These are phyloP conservation scores for Syzygium jambos DNA, from an alignment of 345 rosid species.

Conservation along the genomic window DNA sequence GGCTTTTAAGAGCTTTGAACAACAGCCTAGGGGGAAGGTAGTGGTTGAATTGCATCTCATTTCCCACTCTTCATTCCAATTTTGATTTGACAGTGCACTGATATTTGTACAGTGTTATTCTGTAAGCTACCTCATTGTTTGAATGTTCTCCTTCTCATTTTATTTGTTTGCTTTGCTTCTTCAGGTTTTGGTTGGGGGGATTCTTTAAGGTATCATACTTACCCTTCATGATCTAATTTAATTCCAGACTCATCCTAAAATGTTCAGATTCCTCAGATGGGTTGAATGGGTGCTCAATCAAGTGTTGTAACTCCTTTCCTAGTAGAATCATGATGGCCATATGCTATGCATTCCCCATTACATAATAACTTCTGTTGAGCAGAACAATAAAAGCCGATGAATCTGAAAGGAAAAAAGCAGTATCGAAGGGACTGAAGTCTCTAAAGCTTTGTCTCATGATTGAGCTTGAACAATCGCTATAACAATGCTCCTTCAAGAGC, in stretches of 20 bases:
- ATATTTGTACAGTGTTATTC: neutral
- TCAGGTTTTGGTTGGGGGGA: conserved; percentile 91
- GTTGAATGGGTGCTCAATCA: neutral
- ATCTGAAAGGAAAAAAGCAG: neutral
- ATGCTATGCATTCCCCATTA: neutral
- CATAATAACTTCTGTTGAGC: neutral
- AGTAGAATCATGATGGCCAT: neutral
- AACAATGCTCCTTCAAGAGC: neutral
- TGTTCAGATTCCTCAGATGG: neutral
- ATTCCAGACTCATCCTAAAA: neutral
- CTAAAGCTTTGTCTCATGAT: neutral
- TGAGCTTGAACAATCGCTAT: neutral
- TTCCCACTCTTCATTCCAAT: neutral
- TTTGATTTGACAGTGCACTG: neutral
- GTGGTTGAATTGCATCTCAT: neutral
- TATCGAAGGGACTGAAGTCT: neutral
- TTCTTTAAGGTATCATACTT: conserved; percentile 56
- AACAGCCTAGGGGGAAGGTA: conserved; percentile 84
- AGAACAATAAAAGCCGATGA: neutral
- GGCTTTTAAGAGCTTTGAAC: conserved; percentile 86
- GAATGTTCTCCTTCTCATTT: neutral
- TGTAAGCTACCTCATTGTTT: neutral
- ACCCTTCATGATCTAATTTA: neutral
- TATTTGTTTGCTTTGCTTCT: conserved; percentile 1
- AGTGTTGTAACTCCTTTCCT: neutral